phyloP scores from a whole-genome alignment of 345 rosid species.

The Balakata baccata region DNA sequence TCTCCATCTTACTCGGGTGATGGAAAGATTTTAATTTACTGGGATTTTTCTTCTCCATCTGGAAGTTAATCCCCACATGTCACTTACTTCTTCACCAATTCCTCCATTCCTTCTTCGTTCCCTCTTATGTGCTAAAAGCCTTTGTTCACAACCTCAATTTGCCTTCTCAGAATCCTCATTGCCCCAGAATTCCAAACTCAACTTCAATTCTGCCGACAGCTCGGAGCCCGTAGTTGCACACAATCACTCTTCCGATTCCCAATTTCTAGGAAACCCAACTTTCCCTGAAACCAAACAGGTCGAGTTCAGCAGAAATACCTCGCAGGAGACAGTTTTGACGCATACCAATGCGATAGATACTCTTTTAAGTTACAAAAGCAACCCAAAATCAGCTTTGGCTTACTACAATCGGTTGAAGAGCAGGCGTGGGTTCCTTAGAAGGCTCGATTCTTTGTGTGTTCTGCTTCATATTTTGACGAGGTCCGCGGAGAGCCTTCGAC shows the following conservation, averaged over 20 bases:
- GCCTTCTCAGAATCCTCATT: constrained; percentile 14
- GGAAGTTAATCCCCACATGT: neutral
- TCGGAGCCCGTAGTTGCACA: constrained; percentile 8
- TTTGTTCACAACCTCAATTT: constrained; percentile 41
- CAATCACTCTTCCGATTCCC: constrained; percentile 5
- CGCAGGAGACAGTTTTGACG: constrained; percentile 16
- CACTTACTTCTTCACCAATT: constrained; percentile 23
- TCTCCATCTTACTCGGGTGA: no score
- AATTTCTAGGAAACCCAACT: neutral
- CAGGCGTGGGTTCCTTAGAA: constrained; percentile 35
- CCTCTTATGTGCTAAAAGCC: constrained; percentile 23
- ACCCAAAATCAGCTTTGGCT: constrained; percentile 45
- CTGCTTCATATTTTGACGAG: constrained; percentile 54
- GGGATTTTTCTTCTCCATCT: neutral
- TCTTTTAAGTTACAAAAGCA: constrained; percentile 41
- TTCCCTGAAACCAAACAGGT: neutral
- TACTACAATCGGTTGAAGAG: constrained; percentile 37
- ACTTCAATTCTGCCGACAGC: constrained; percentile 12
- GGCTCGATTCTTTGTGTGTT: constrained; percentile 44
- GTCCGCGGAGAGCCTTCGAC: constrained; percentile 26
- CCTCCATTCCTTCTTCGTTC: constrained; percentile 25
- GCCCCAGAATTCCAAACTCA: constrained; percentile 19
- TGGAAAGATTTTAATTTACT: no score
- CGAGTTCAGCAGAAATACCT: neutral
- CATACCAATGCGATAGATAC: constrained; percentile 31